Evolutionary conservation across 2,329 filamentous ascomycete genomes (phyloP).

Genomic region (Ilyonectria destructans): DNA sequence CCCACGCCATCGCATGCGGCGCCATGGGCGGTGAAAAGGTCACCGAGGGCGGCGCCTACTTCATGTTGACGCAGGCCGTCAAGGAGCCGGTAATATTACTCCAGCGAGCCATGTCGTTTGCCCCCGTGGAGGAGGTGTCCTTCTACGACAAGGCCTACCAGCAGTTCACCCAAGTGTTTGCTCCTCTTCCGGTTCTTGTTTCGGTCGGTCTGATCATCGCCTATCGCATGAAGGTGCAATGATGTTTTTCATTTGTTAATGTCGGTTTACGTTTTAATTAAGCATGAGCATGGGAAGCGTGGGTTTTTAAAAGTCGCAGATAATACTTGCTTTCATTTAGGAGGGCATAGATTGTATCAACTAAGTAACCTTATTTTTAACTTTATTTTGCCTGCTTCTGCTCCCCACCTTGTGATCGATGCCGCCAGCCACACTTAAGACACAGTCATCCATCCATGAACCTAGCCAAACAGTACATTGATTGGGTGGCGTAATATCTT

Average conservation of each 20-base stretch:
- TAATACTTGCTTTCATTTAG: background rate
- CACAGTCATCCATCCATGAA: no score
- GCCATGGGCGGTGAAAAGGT: background rate
- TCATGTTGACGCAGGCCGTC: background rate
- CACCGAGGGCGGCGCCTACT: background rate
- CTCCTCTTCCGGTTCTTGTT: background rate
- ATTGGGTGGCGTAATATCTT: no score
- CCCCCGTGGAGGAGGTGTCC: background rate
- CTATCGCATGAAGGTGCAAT: background rate
- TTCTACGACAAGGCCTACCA: background rate
- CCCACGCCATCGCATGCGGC: conserved; percentile 27
- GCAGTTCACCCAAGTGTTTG: background rate
- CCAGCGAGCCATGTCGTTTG: background rate
- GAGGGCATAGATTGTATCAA: background rate
- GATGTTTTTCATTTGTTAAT: background rate
- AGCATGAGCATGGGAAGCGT: background rate
- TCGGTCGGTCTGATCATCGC: background rate
- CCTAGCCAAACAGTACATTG: no score
- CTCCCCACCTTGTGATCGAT: background rate
- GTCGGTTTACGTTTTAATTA: background rate
- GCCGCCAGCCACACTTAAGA: background rate
- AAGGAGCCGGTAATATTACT: background rate
- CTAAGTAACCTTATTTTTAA: background rate
- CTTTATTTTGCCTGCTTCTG: background rate
- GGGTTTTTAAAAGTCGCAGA: background rate